Percentiles rank a stretch among this genome's conserved stretches.
Conservation (phyloP, 352 stramenopile genomes). For the Pythium utonaiense region DNA sequence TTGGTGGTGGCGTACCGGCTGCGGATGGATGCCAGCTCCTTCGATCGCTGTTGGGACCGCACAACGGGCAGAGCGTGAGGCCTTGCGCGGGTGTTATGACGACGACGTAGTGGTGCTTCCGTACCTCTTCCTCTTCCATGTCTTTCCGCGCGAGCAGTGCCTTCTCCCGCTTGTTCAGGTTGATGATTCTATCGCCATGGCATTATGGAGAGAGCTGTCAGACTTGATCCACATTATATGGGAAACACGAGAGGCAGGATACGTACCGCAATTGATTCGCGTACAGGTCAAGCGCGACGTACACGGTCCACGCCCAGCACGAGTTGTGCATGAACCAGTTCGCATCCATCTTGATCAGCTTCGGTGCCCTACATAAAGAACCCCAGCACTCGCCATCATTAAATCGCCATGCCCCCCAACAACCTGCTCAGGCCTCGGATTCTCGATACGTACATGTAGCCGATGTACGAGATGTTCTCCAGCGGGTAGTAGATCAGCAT, state of each 20-base stretch:
- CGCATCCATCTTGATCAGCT: constrained; percentile 71
- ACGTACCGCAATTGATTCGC: constrained; percentile 67
- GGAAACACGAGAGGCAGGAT: neutral
- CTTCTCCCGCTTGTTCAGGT: constrained; percentile 56
- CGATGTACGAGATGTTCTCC: constrained; percentile 79
- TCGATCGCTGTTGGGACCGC: constrained; percentile 26
- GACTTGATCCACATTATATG: neutral
- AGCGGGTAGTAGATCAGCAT: constrained; percentile 87
- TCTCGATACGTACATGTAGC: constrained; percentile 72
- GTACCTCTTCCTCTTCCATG: constrained; percentile 55
- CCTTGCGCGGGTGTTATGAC: neutral
- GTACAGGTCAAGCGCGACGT: constrained; percentile 77
- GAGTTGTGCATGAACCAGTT: constrained; percentile 65
- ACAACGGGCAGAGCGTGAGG: neutral
- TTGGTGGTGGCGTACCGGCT: constrained; percentile 26
- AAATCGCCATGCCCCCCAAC: no score
- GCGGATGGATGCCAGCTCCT: constrained; percentile 42
- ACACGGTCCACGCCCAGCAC: constrained; percentile 68
- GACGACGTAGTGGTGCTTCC: neutral
- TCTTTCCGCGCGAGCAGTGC: constrained; percentile 44
- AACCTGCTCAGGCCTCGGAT: no score
- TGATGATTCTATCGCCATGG: constrained; percentile 42
- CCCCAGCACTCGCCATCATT: no score
- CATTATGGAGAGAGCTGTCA: neutral
- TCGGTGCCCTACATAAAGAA: constrained; percentile 48